A percentile compares a stretch with the other conserved stretches of the same genome.
These are phyloP conservation scores for Lavandula angustifolia DNA, from an alignment of 257 asterid genomes.

Conservation along the genomic window DNA sequence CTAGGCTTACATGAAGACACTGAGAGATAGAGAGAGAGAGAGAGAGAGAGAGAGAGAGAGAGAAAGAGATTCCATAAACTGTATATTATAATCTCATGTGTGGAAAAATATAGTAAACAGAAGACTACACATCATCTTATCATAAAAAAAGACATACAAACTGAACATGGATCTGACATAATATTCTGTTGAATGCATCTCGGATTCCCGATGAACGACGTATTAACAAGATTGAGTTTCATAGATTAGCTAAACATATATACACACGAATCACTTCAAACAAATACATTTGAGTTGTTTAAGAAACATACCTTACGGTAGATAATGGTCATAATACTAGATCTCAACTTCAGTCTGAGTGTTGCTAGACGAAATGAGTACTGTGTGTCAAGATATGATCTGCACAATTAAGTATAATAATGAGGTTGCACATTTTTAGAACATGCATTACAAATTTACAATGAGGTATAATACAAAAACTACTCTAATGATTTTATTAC, in stretches of 20 bases:
- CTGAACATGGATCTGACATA: slow-evolving; percentile 13
- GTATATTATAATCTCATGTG: background rate
- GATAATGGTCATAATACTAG: slow-evolving; percentile 83
- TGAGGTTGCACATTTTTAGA: too few relatives aligned
- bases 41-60: too few relatives aligned
- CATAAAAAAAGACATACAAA: background rate
- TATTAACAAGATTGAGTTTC: slow-evolving; percentile 8
- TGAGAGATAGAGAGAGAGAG: too few relatives aligned
- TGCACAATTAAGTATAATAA: slow-evolving; percentile 43
- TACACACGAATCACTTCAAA: too few relatives aligned
- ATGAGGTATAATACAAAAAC: too few relatives aligned
- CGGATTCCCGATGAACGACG: slow-evolving; percentile 3
- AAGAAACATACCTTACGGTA: slow-evolving; percentile 66
- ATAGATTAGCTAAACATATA: too few relatives aligned
- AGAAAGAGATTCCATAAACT: slow-evolving; percentile 18
- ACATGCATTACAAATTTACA: too few relatives aligned
- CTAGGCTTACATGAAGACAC: slow-evolving; percentile 78
- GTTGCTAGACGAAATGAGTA: slow-evolving; percentile 76
- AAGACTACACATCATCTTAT: slow-evolving; percentile 11
- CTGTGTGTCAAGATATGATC: slow-evolving; percentile 96
- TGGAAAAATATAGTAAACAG: background rate
- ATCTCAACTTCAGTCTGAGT: slow-evolving; percentile 83
- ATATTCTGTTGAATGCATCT: background rate
- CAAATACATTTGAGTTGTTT: background rate
- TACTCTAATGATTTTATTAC: too few relatives aligned